Conservation (phyloP, 164 flowering plant species). For the Brasenia schreberi region DNA sequence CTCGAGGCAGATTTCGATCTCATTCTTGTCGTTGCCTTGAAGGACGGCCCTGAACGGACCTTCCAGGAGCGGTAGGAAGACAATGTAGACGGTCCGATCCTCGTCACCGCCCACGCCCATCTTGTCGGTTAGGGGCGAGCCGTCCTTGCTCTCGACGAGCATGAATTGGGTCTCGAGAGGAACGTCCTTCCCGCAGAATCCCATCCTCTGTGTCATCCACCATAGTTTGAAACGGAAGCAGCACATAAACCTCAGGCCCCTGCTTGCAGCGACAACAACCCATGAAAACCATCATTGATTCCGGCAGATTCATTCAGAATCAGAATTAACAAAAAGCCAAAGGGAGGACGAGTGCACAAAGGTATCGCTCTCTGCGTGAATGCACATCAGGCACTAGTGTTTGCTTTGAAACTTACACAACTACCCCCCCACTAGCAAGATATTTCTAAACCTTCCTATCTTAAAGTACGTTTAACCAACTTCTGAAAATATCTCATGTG, state of each 20-base stretch:
- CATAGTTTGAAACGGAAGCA: constrained; percentile 91
- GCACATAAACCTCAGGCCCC: constrained; percentile 81
- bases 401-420: too few relatives aligned
- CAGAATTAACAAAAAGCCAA: too few relatives aligned
- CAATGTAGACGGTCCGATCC: constrained; percentile 52
- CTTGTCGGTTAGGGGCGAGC: constrained; percentile 1
- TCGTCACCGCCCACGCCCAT: constrained; percentile 31
- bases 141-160: constrained; percentile 78
- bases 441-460: too few relatives aligned
- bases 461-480: too few relatives aligned
- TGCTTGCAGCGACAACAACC: too few relatives aligned
- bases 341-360: too few relatives aligned
- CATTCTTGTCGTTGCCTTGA: constrained; percentile 77
- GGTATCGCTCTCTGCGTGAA: too few relatives aligned
- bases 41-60: constrained; percentile 88
- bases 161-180: constrained; percentile 94
- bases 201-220: constrained; percentile 99
- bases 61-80: constrained; percentile 84
- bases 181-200: constrained; percentile 68
- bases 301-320: too few relatives aligned
- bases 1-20: constrained; percentile 88
- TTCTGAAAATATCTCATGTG: too few relatives aligned
- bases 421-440: too few relatives aligned
- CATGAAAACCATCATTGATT: too few relatives aligned
- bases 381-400: too few relatives aligned